Evolutionary conservation across 2,329 filamentous ascomycete species (phyloP).

Genomic region (Apiospora pterosperma): DNA sequence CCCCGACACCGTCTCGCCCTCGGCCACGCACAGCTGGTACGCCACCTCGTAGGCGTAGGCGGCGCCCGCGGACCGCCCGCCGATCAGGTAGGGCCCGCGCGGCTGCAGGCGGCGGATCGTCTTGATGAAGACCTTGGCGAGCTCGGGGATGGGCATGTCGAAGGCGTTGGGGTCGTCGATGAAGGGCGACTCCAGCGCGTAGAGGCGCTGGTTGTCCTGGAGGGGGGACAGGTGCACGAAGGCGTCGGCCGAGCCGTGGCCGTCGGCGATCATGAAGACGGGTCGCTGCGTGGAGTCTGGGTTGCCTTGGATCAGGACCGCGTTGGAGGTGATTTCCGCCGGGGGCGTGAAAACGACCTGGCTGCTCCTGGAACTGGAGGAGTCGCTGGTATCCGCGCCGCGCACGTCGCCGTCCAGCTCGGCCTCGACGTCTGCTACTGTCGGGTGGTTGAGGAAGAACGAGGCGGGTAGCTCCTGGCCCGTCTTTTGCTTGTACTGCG

Average conservation of each 20-base stretch:
- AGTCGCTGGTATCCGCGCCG: background rate
- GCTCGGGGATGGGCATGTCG: conserved; percentile 10
- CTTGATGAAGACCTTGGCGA: conserved; percentile 33
- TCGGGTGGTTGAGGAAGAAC: background rate
- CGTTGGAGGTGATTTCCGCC: conserved; percentile 8
- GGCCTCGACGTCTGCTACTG: background rate
- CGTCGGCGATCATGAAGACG: conserved; percentile 42
- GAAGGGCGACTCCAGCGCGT: conserved; percentile 38
- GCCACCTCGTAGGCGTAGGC: conserved; percentile 45
- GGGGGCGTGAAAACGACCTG: conserved; percentile 9
- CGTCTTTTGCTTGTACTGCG: background rate
- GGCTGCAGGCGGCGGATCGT: conserved; percentile 45
- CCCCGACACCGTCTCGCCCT: conserved; percentile 32
- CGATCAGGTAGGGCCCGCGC: conserved; percentile 43
- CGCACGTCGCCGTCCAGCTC: background rate
- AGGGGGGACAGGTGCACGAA: conserved; percentile 34
- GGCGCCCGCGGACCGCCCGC: conserved; percentile 52
- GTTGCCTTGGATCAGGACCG: background rate
- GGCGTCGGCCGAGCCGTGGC: conserved; percentile 37
- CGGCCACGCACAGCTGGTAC: conserved; percentile 27
- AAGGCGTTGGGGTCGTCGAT: conserved; percentile 13
- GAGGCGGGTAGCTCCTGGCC: conserved; percentile 1
- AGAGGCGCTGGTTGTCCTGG: conserved; percentile 26
- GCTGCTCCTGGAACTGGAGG: background rate
- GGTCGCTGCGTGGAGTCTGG: background rate